Evolutionary conservation across 495 filamentous ascomycete genomes (phyloP), one percentile per base, ranked within the genome.

Genomic region (Tetracladium marchalianum): DNA sequence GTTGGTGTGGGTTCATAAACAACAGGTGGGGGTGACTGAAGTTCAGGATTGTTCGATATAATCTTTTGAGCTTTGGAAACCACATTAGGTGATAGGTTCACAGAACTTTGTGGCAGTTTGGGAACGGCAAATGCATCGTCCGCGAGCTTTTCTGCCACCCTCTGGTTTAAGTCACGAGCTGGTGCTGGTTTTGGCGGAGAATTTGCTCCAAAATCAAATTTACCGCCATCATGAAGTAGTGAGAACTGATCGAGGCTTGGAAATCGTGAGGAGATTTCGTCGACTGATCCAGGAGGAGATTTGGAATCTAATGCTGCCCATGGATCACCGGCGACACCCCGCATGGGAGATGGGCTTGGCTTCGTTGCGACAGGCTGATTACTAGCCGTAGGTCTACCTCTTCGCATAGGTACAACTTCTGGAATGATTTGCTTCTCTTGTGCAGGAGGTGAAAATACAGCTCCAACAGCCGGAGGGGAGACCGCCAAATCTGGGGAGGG

Each of bases 191-290:
- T 57, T 13, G 73, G 53, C 8, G 56, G 52, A 13, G 52, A 55
- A 31, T 68, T 72, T 16, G 71, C 69, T 50, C 82, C 78, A 59
- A 96, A 96, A n/a, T 92, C 82, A 60, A 95, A 96, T 46, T 88
- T 92, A 42, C 77, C 69, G 11, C 87, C 85, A 53, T 95, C 88
- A 52, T 95, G 87, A 35, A 95, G 69, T 35, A 97, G 71, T 18
- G 89, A 78, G 59, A 98, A 98, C 52, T 97, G 87, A 49, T 98
- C 90, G 24, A 98, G 70, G 9, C 87, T 87, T 3, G 92, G 92
- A 54, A 96, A 98, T 41, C 84, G 77, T 39, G 78, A 75, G 2
- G 89, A 85, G 43, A 94, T 65, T 53, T 96, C 93, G 53, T 97
- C 92, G 5, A 64, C 66, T 38, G 68, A 66, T 11, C 69, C 68